Percentiles rank a stretch among this genome's conserved stretches.
Evolutionary conservation across 2,329 filamentous ascomycete species (phyloP).

Genomic region (Aspergillus fischeri): DNA sequence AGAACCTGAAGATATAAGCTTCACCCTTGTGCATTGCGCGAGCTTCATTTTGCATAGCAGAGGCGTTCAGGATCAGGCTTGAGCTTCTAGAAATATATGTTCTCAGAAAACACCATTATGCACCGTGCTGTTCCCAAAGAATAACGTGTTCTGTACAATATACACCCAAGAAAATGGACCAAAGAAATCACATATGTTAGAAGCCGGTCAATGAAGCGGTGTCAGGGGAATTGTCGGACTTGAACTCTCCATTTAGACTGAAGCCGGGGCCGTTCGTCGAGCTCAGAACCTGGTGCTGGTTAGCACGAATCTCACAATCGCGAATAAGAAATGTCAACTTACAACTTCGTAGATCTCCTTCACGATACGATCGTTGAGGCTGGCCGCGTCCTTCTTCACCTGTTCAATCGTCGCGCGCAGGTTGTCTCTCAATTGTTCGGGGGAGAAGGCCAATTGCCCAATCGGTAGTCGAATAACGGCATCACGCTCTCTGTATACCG

Average conservation of each 20-base stretch:
- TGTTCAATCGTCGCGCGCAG: conserved; percentile 71
- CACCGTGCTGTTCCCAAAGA: conserved; percentile 39
- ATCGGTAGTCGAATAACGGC: conserved; percentile 87
- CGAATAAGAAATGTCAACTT: conserved; percentile 25
- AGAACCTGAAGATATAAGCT: conserved; percentile 36
- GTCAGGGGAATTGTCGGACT: conserved; percentile 55
- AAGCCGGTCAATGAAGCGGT: conserved; percentile 43
- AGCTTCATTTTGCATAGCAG: conserved; percentile 36
- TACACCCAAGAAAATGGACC: conserved; percentile 25
- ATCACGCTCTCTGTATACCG: conserved; percentile 78
- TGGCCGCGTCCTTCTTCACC: conserved; percentile 72
- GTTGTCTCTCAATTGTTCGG: conserved; percentile 80
- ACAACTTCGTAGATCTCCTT: conserved; percentile 73
- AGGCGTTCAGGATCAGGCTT: conserved; percentile 36
- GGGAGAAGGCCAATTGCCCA: conserved; percentile 83
- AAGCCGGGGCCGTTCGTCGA: conserved; percentile 84
- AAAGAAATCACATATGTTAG: conserved; percentile 42
- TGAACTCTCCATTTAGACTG: conserved; percentile 77
- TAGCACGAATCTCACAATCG: conserved; percentile 26
- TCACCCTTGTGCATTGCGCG: neutral
- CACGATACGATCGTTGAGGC: conserved; percentile 58
- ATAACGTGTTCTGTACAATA: conserved; percentile 36
- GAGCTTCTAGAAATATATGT: conserved; percentile 15
- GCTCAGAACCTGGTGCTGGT: conserved; percentile 68
- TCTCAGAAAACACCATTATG: conserved; percentile 38